These are phyloP conservation scores for Penicillium antarcticum DNA, from an alignment of 495 filamentous ascomycete genomes.

Conservation along the genomic window DNA sequence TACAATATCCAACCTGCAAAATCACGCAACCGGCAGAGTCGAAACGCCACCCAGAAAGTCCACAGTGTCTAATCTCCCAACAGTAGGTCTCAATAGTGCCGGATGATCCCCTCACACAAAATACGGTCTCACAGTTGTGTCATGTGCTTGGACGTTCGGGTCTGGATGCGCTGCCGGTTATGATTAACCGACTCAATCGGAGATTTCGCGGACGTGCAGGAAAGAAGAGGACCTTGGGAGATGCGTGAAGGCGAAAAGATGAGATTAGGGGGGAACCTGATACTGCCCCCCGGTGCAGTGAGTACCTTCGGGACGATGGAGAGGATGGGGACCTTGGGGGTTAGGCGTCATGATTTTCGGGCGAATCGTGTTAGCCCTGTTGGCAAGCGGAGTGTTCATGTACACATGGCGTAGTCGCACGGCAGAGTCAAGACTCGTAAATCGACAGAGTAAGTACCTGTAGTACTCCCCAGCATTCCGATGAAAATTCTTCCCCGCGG, in stretches of 20 bases:
- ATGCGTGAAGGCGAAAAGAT: slow-evolving; percentile 1
- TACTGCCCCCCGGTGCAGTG: slow-evolving; percentile 9
- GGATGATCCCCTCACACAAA: not conserved
- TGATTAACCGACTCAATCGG: slow-evolving; percentile 19
- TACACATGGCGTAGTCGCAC: not conserved
- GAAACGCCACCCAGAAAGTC: not conserved
- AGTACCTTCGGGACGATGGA: slow-evolving; percentile 31
- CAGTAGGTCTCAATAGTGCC: not conserved
- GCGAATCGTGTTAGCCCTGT: slow-evolving; percentile 15
- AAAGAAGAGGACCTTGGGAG: slow-evolving; percentile 25
- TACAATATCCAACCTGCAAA: slow-evolving; percentile 5
- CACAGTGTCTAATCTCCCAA: not conserved
- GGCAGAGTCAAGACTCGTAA: not conserved
- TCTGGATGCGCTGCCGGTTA: slow-evolving; percentile 4
- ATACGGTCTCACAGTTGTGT: slow-evolving; percentile 16
- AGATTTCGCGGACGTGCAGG: slow-evolving; percentile 20
- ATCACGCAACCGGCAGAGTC: slow-evolving; percentile 10
- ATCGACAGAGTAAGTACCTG: not conserved
- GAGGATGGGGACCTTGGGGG: slow-evolving; percentile 35
- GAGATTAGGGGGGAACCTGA: not conserved
- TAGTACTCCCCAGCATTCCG: slow-evolving; percentile 1
- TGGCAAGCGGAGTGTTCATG: slow-evolving; percentile 8
- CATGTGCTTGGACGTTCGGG: slow-evolving; percentile 8
- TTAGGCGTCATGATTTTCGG: slow-evolving; percentile 21
- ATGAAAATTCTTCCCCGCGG: slow-evolving; percentile 9